Evolutionary conservation across 495 filamentous ascomycete genomes (phyloP), one percentile per base, ranked within the genome.

Genomic region (Pseudomonodictys pantanalensis): DNA sequence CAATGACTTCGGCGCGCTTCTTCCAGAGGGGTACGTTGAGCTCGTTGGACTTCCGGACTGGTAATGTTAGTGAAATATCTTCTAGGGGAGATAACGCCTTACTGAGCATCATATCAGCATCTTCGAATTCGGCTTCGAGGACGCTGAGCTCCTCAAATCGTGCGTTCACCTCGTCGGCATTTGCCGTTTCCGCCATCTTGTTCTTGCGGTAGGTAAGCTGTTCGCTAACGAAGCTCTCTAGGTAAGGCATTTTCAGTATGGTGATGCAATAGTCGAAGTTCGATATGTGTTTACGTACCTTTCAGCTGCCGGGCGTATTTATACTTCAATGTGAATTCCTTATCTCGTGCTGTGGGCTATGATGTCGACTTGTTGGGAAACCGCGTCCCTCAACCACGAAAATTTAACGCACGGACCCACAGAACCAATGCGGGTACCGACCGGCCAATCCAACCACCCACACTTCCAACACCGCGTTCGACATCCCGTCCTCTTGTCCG

Each of bases 81-180:
- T 5, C 15, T 7, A 3, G 6, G 24, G 23, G 15, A 15, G 18
- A 26, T 8, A 28, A 20, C 26, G 26, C 22, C 62, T 26, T 71
- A 90, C 87, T 81, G 56, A 87, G 87, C 56, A 89, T 80, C 8
- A 77, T 76, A 69, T 90, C 87, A 17, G 80, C 82, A 50, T 85
- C 78, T 43, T 89, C 85, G 51, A 90, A 89, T 17, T 88, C 83
- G 23, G 69, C 58, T 38, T 76, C 72, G 43, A 76, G 69, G 18
- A 56, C 45, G 32, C 60, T 69, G 52, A 76, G 72, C 39, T 76
- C 71, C 35, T 76, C 73, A 60, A 67, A 67, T 3, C 50, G 41
- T 8, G 64, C 64, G 7, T 51, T 30, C n/a, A 58, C 39, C 48
- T 68, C 64, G 38, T 69, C 66, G 8, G 57, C 45, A 11, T 47